Conservation (phyloP, 2,329 filamentous ascomycete species). For the Penicillium digitatum region DNA sequence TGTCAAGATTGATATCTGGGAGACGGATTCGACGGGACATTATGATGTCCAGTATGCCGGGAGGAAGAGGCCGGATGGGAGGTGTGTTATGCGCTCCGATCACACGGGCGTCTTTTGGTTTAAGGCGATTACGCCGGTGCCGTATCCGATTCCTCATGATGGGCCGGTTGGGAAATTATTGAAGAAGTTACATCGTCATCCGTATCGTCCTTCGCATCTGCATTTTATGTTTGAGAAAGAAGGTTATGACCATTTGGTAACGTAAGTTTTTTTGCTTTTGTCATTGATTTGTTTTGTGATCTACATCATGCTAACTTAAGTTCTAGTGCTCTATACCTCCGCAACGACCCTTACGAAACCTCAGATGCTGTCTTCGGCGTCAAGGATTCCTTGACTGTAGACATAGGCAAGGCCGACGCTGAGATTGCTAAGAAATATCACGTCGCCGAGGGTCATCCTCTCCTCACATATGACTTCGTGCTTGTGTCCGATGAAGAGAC, state of each 20-base stretch:
- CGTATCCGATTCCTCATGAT: slow-evolving; percentile 80
- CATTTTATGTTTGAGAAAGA: slow-evolving; percentile 85
- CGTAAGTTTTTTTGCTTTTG: slow-evolving; percentile 53
- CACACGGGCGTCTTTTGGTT: slow-evolving; percentile 77
- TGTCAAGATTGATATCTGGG: slow-evolving; percentile 78
- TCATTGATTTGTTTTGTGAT: background rate
- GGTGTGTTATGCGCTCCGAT: slow-evolving; percentile 67
- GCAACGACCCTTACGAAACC: slow-evolving; percentile 74
- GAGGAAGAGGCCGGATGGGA: slow-evolving; percentile 62
- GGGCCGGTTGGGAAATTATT: slow-evolving; percentile 75
- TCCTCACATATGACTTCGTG: slow-evolving; percentile 72
- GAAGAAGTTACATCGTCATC: slow-evolving; percentile 64
- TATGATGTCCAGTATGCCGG: slow-evolving; percentile 77
- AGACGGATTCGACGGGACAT: slow-evolving; percentile 73
- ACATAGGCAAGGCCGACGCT: slow-evolving; percentile 53
- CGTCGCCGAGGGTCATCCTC: slow-evolving; percentile 59
- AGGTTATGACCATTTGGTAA: slow-evolving; percentile 76
- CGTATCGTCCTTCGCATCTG: slow-evolving; percentile 72
- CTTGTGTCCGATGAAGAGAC: slow-evolving; percentile 69
- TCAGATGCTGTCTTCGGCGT: slow-evolving; percentile 85
- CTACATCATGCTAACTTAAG: background rate
- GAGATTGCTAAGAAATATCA: slow-evolving; percentile 59
- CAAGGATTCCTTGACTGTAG: slow-evolving; percentile 72
- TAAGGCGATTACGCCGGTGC: slow-evolving; percentile 75
- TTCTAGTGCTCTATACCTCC: slow-evolving; percentile 67